These are phyloP conservation scores for Lepidium didymum DNA, from an alignment of 345 rosid species.

Conservation along the genomic window DNA sequence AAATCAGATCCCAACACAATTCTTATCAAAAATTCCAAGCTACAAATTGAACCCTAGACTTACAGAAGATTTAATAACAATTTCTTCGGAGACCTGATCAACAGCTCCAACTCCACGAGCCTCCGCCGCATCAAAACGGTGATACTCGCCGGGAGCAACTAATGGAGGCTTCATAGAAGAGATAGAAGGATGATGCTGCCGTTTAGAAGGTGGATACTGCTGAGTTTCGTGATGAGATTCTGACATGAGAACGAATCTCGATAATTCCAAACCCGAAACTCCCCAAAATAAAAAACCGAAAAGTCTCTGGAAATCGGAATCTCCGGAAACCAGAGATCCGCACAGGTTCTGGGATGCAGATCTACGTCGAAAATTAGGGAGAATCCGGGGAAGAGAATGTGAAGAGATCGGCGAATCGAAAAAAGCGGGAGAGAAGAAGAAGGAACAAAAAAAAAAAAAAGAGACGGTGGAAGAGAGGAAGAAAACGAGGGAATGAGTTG, in stretches of 20 bases:
- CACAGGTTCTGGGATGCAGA: conserved; percentile 8
- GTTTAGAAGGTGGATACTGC: conserved; percentile 27
- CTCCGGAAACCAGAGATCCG: conserved; percentile 15
- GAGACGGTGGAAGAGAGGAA: conserved; percentile 35
- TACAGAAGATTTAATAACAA: conserved; percentile 61
- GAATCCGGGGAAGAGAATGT: conserved; percentile 29
- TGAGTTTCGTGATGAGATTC: conserved; percentile 33
- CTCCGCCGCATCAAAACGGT: conserved; percentile 45
- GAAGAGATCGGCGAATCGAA: conserved; percentile 32
- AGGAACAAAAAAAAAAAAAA: conserved; percentile 24
- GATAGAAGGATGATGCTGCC: conserved; percentile 44
- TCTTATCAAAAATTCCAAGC: not conserved
- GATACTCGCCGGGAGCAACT: conserved; percentile 61
- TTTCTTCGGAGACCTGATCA: conserved; percentile 55
- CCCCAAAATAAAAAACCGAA: conserved; percentile 16
- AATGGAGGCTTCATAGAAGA: conserved; percentile 71
- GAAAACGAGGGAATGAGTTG: conserved; percentile 59
- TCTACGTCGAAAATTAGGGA: not conserved
- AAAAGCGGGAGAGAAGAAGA: conserved; percentile 40
- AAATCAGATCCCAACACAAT: conserved; percentile 32
- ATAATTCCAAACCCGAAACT: not conserved
- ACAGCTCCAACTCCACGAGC: conserved; percentile 28
- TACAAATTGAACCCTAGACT: conserved; percentile 17
- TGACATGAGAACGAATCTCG: conserved; percentile 41
- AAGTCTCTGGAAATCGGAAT: not conserved